These are phyloP conservation scores for Fusarium odoratissimum DNA, from an alignment of 2,329 filamentous ascomycete genomes.

Conservation along the genomic window DNA sequence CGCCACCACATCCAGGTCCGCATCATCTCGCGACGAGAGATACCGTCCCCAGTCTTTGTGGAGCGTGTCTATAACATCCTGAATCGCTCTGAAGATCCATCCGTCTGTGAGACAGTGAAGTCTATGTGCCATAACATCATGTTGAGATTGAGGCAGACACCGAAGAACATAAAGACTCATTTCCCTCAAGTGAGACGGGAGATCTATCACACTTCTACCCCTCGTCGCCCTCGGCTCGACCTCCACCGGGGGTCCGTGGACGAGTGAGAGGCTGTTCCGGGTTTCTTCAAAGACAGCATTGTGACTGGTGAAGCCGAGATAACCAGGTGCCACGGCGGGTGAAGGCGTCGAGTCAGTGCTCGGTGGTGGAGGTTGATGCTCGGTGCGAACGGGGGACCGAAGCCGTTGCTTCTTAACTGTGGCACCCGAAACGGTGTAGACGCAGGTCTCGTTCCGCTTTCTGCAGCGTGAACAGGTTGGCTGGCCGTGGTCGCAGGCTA, in stretches of 20 bases:
- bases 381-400: constrained; percentile 6
- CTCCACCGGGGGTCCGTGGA: constrained; percentile 40
- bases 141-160: constrained; percentile 46
- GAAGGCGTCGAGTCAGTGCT: constrained; percentile 31
- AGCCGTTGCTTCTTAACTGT: constrained; percentile 32
- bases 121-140: constrained; percentile 38
- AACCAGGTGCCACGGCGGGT: constrained; percentile 47
- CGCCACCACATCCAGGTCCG: constrained; percentile 52
- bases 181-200: constrained; percentile 49
- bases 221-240: constrained; percentile 7
- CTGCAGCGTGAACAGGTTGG: constrained; percentile 55
- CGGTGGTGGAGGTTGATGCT: background rate
- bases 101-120: constrained; percentile 42
- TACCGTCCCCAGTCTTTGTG: constrained; percentile 48
- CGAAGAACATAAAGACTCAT: constrained; percentile 54
- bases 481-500: constrained; percentile 57
- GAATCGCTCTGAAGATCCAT: constrained; percentile 49
- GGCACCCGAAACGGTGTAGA: constrained; percentile 48
- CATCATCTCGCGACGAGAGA: constrained; percentile 41
- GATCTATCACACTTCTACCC: constrained; percentile 21
- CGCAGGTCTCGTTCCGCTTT: constrained; percentile 51
- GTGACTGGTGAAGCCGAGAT: constrained; percentile 60
- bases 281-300: constrained; percentile 57
- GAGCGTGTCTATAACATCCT: constrained; percentile 48
- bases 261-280: constrained; percentile 52